Evolutionary conservation across 2,329 filamentous ascomycete species (phyloP).

Genomic region (Neofusicoccum sp.): DNA sequence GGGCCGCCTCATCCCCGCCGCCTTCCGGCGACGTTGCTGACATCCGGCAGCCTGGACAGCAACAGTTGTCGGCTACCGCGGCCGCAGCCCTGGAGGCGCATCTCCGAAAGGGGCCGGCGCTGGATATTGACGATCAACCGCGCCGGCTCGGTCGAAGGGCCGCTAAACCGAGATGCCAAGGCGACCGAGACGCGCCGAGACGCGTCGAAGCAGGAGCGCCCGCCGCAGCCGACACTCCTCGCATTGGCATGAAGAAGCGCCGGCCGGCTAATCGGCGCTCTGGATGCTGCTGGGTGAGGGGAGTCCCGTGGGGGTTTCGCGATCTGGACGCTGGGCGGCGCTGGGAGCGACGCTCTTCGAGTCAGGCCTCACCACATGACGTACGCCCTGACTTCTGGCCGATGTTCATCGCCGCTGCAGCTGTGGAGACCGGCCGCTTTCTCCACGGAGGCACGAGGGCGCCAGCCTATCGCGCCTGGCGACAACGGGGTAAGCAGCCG

Average conservation of each 20-base stretch:
- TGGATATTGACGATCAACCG: conserved; percentile 4
- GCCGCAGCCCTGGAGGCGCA: background rate
- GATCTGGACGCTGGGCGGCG: no score
- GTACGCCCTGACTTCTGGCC: background rate
- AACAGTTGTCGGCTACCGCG: background rate
- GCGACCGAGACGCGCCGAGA: background rate
- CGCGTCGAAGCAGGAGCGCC: background rate
- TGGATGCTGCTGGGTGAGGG: background rate
- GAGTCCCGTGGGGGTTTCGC: background rate
- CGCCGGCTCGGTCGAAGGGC: background rate
- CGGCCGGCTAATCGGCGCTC: background rate
- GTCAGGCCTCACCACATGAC: background rate
- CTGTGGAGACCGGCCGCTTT: background rate
- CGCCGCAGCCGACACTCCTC: no score
- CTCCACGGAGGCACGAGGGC: background rate
- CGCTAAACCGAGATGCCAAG: background rate
- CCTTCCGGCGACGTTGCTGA: background rate
- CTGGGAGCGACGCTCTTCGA: background rate
- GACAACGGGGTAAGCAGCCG: background rate
- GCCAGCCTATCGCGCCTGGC: background rate
- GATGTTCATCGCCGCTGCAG: conserved; percentile 11
- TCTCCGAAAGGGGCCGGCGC: conserved; percentile 8
- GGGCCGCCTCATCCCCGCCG: background rate
- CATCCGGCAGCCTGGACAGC: background rate
- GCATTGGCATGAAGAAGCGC: background rate